These are phyloP conservation scores for Daucus carota DNA, from an alignment of 129 eudicot species.

Conservation along the genomic window DH1_v3.0 NC_030384.2:48567001-48567500, in stretches of 20 bases:
- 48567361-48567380: too few species aligned
- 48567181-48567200: not conserved
- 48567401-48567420: conserved; percentile 7
- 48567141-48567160: too few species aligned
- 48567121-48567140: too few species aligned
- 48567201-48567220: not conserved
- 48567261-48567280: conserved; percentile 38
- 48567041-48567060: too few species aligned
- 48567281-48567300: conserved; percentile 17
- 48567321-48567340: too few species aligned
- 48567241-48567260: conserved; percentile 21
- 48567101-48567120: too few species aligned
- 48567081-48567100: too few species aligned
- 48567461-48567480: conserved; percentile 27
- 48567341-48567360: too few species aligned
- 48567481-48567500: not conserved
- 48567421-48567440: conserved; percentile 6
- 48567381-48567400: conserved; percentile 20
- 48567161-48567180: too few species aligned
- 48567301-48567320: conserved; percentile 10
- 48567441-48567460: conserved; percentile 13
- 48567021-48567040: too few species aligned
- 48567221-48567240: conserved; percentile 2
- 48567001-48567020: too few species aligned
- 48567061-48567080: too few species aligned